Conservation (phyloP, 805 yeast genomes). For the Wickerhamiella siamensis region DNA sequence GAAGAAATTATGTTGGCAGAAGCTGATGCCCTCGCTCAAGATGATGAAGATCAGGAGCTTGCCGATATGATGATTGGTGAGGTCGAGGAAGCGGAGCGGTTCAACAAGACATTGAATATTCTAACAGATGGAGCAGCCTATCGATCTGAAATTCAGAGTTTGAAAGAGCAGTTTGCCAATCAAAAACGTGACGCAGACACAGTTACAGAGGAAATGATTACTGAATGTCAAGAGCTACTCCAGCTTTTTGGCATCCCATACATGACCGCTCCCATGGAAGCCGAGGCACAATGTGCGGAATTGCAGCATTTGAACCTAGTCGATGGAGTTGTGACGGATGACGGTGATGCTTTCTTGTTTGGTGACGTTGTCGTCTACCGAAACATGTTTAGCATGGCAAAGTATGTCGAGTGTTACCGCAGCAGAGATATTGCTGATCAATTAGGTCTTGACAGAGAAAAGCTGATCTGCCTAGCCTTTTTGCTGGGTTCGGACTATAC, state of each 20-base stretch:
- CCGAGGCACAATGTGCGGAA: slow-evolving; percentile 96
- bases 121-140: slow-evolving; percentile 16
- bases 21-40: slow-evolving; percentile 25
- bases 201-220: slow-evolving; percentile 72
- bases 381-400: slow-evolving; percentile 87
- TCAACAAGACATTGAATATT: slow-evolving; percentile 31
- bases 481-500: slow-evolving; percentile 92
- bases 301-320: slow-evolving; percentile 53
- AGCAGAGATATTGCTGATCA: slow-evolving; percentile 42
- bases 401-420: slow-evolving; percentile 76
- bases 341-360: slow-evolving; percentile 88
- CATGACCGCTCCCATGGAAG: slow-evolving; percentile 95
- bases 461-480: slow-evolving; percentile 67
- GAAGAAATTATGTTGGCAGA: slow-evolving; percentile 18
- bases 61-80: slow-evolving; percentile 52
- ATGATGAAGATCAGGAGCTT: slow-evolving; percentile 62
- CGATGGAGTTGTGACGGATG: slow-evolving; percentile 94
- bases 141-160: slow-evolving; percentile 23
- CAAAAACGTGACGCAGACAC: slow-evolving; percentile 83
- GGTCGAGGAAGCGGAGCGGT: slow-evolving; percentile 53
- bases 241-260: slow-evolving; percentile 87
- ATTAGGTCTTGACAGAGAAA: slow-evolving; percentile 48
- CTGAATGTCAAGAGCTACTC: slow-evolving; percentile 79
- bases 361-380: slow-evolving; percentile 75
- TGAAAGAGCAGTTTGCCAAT: slow-evolving; percentile 48